Evolutionary conservation across 495 filamentous ascomycete genomes (phyloP).

Genomic region (Penicillium argentinense): DNA sequence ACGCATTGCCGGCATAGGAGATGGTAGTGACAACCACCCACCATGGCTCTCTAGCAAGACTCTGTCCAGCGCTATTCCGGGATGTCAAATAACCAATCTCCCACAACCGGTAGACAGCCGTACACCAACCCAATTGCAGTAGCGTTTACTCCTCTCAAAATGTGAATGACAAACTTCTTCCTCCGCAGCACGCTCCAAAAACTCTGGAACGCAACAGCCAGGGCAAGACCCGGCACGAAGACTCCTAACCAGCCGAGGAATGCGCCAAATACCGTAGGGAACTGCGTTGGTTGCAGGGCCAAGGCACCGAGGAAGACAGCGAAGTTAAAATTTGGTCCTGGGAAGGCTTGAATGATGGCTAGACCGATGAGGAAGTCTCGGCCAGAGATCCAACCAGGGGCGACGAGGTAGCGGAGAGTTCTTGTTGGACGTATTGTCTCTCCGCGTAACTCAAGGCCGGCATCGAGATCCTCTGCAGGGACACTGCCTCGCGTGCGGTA

Average conservation of each 20-base stretch:
- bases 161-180: slow-evolving; percentile 51
- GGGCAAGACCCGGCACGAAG: slow-evolving; percentile 66
- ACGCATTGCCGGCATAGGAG: slow-evolving; percentile 59
- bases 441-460: too few species aligned
- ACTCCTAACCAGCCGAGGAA: slow-evolving; percentile 66
- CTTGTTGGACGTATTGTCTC: too few species aligned
- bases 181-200: slow-evolving; percentile 64
- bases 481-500: too few species aligned
- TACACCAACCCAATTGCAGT: slow-evolving; percentile 77
- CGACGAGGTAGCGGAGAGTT: slow-evolving; percentile 62
- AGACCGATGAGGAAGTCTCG: slow-evolving; percentile 83
- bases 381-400: slow-evolving; percentile 74
- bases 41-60: slow-evolving; percentile 68
- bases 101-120: slow-evolving; percentile 86
- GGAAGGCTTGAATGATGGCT: slow-evolving; percentile 80
- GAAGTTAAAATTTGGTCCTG: slow-evolving; percentile 88
- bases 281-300: slow-evolving; percentile 39
- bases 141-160: slow-evolving; percentile 71
- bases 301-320: slow-evolving; percentile 74
- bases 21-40: slow-evolving; percentile 67
- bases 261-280: slow-evolving; percentile 54
- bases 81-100: slow-evolving; percentile 70
- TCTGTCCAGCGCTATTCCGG: slow-evolving; percentile 44
- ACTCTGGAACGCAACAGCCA: slow-evolving; percentile 66
- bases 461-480: too few species aligned